Base-by-base conservation (phyloP, 148 eudicot species). In the Camellia granthamiana region DNA sequence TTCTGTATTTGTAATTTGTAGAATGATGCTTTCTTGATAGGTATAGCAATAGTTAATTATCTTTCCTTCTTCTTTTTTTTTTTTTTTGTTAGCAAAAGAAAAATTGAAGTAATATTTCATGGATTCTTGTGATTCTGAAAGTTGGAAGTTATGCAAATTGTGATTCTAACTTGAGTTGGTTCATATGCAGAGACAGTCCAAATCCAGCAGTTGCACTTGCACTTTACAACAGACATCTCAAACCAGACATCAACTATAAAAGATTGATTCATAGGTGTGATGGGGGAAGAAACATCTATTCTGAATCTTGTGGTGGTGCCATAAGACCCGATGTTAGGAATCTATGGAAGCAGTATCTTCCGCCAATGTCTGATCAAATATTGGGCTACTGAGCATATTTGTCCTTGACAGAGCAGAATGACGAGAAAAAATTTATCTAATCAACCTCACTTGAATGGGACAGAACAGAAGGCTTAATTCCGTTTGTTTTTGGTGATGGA, bases 311-410 rank as follows among this genome's bases (percentile, higher is more conserved):
- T 30, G 76, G 69, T 30, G 46, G 71, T 60, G 41, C 70, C 38
- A 13, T 11, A 49, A 56, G 7, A 62, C 68, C 82, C 21, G 76
- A 41, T 79, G 70, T 79, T 5, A 43, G 59, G 19, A 14, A 79
- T 41, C 58, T 72, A 21, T 79, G 64, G 77, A 79, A 79, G 75
- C 77, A 49, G 49, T 79, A 72, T 62, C 77, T 79, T 72, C 82
- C 77, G 0, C 62, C 68, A 5, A 19, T 30, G 8, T 72, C 81
- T 0, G 70, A 79, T 72, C 82, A 72, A 79, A 49, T 79, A 18
- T 62, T 72, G 55, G 82, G 60, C 13, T 19, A 58, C 46, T 59
- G 59, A 23, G 30, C 30, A 23, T 23, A 23, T 23, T 23, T 23
- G 30, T 23, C 30, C 30, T 23, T 23, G 30, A 0, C 30, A 0